Percentiles rank a stretch among this genome's conserved stretches.
Evolutionary conservation across 2,329 filamentous ascomycete species (phyloP).

Genomic region (Pseudogymnoascus sp.): DNA sequence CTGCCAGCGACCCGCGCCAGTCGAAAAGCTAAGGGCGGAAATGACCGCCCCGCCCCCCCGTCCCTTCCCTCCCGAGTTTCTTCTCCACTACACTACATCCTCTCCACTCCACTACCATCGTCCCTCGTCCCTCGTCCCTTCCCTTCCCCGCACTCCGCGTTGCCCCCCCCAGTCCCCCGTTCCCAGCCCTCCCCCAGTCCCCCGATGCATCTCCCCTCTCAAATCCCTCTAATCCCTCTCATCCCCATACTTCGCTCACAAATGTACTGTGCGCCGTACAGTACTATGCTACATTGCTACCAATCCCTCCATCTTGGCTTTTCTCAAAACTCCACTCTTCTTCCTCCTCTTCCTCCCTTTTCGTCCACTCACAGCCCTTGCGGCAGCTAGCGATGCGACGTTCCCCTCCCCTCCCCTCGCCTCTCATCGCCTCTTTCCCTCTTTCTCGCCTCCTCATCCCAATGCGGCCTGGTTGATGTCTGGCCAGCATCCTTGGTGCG

Average conservation of each 20-base stretch:
- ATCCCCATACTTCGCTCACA: not conserved
- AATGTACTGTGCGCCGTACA: not conserved
- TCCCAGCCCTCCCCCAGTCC: not conserved
- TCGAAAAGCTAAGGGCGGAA: not conserved
- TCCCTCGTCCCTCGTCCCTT: not conserved
- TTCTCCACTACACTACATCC: not conserved
- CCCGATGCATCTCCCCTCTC: slow-evolving; percentile 1
- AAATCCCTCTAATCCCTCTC: not conserved
- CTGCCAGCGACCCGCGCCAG: no score
- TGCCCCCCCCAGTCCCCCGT: not conserved
- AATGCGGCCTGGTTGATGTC: slow-evolving; percentile 3
- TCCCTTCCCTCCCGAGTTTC: not conserved
- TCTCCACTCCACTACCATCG: no score
- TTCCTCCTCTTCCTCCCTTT: slow-evolving; percentile 2
- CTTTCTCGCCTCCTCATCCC: slow-evolving; percentile 3
- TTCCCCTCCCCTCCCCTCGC: slow-evolving; percentile 9
- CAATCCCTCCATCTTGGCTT: not conserved
- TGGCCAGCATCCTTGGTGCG: not conserved
- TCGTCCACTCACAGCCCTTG: not conserved
- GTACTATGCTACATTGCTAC: not conserved
- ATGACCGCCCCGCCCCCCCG: slow-evolving; percentile 2
- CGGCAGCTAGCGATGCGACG: not conserved
- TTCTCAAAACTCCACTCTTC: not conserved
- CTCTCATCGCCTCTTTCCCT: not conserved
- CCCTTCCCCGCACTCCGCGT: slow-evolving; percentile 5